These are phyloP conservation scores for Imleria badia DNA, from an alignment of 768 basidiomycete genomes.

Conservation along the genomic window DNA sequence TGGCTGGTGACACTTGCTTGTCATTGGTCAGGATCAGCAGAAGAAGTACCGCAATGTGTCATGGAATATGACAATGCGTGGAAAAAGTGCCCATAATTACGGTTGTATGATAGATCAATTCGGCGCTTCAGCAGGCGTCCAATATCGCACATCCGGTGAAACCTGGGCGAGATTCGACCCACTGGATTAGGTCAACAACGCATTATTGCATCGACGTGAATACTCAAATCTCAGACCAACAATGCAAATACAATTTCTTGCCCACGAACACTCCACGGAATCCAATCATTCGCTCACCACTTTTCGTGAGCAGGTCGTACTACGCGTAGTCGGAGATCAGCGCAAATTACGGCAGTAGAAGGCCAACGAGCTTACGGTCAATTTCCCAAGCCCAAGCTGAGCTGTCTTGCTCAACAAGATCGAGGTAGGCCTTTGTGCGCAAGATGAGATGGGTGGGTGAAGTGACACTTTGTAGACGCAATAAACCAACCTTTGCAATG, in stretches of 20 bases:
- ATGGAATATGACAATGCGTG: no score
- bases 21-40: not conserved
- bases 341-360: not conserved
- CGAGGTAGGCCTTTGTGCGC: constrained; percentile 54
- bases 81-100: no score
- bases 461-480: no score
- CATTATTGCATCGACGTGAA: not conserved
- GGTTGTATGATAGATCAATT: not conserved
- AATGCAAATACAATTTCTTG: not conserved
- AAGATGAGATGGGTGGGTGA: constrained; percentile 6
- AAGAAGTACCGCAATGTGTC: not conserved
- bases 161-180: not conserved
- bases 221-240: not conserved
- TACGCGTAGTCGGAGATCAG: constrained; percentile 9
- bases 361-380: constrained; percentile 51
- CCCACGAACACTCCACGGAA: not conserved
- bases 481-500: constrained; percentile 64
- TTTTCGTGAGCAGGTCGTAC: constrained; percentile 56
- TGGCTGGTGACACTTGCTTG: not conserved
- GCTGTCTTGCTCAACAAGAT: constrained; percentile 65
- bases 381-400: constrained; percentile 81
- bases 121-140: no score
- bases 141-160: not conserved
- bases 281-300: constrained; percentile 35
- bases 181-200: not conserved